These are phyloP conservation scores for Sugiyamaella pinicola DNA, from an alignment of 1,139 yeast genomes.

Conservation along the genomic window DNA sequence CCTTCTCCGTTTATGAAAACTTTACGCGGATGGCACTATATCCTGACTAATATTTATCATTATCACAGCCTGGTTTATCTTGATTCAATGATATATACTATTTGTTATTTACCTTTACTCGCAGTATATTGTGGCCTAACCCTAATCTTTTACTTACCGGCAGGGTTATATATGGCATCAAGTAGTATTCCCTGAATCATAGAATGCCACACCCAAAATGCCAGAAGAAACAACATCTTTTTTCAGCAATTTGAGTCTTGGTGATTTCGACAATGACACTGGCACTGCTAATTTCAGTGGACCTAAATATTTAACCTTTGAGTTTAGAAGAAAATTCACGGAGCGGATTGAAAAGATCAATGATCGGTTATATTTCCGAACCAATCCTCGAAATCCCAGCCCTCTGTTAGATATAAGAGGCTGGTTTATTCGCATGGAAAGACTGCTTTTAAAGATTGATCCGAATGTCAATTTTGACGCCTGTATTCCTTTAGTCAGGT, in stretches of 20 bases:
- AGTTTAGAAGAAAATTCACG: neutral
- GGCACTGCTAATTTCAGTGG: too few species aligned
- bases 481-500: neutral
- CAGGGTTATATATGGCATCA: too few species aligned
- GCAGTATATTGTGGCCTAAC: too few species aligned
- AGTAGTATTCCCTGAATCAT: too few species aligned
- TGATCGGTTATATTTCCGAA: neutral
- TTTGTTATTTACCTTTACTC: too few species aligned
- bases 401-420: constrained; percentile 4
- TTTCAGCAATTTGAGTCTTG: neutral
- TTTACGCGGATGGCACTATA: too few species aligned
- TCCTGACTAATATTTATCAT: too few species aligned
- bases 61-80: too few species aligned
- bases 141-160: too few species aligned
- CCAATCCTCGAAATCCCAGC: neutral
- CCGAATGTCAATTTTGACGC: neutral
- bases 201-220: too few species aligned
- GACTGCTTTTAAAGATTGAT: neutral
- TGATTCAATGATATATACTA: too few species aligned
- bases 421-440: constrained; percentile 1
- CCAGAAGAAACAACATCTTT: neutral
- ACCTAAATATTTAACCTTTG: neutral
- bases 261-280: neutral
- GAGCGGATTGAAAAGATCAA: neutral
- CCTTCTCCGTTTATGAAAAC: too few species aligned